Percentiles rank a stretch among this genome's conserved stretches.
Conservation (phyloP, 1,284 basidiomycete species). For the Heliocybe sulcata region DNA sequence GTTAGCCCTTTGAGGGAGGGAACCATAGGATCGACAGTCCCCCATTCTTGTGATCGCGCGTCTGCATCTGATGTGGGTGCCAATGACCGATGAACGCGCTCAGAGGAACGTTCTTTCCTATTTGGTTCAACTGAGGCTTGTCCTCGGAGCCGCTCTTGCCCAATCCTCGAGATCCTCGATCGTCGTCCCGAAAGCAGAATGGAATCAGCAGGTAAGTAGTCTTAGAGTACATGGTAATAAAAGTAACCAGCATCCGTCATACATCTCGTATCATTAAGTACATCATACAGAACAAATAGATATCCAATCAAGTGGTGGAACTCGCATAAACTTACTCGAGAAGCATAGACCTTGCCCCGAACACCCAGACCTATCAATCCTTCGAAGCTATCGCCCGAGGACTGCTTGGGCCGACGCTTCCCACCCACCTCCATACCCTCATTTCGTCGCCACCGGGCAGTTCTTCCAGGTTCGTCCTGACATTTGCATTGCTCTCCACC, state of each 20-base stretch:
- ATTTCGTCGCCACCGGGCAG: conserved; percentile 83
- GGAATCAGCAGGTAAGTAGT: not conserved
- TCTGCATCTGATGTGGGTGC: not conserved
- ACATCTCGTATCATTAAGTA: not conserved
- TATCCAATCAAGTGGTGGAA: not conserved
- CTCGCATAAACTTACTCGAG: not conserved
- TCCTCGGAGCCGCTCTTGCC: not conserved
- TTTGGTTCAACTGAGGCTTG: not conserved
- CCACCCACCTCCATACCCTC: conserved; percentile 82
- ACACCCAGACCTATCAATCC: conserved; percentile 6
- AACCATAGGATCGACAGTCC: not conserved
- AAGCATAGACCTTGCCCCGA: not conserved
- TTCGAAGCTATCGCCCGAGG: conserved; percentile 2
- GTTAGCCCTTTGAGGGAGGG: not conserved
- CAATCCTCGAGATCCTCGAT: too few relatives aligned
- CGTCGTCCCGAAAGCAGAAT: not conserved
- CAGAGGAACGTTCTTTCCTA: not conserved
- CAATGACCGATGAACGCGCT: not conserved
- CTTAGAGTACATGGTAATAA: not conserved
- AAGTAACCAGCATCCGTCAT: not conserved
- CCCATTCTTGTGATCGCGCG: not conserved
- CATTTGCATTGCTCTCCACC: conserved; percentile 94
- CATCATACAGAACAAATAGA: not conserved
- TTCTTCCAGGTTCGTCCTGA: conserved; percentile 85
- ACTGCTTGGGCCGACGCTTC: conserved; percentile 31